phyloP scores from a whole-genome alignment of 1,139 yeast species.

The Blastobotrys petasosporus region DNA sequence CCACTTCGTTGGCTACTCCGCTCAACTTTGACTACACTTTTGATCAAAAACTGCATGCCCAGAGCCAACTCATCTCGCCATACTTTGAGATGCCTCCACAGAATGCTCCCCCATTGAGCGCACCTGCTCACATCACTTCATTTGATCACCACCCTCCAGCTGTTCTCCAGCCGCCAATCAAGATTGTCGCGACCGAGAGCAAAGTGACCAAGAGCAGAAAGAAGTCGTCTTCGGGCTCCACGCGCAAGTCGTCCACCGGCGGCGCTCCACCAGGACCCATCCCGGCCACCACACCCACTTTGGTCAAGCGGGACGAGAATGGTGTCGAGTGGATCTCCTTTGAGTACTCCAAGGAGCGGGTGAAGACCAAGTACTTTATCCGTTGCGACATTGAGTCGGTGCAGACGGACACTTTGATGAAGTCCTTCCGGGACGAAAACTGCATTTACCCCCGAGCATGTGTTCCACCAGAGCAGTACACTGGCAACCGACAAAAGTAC shows the following conservation, averaged over 20 bases:
- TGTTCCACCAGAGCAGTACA: conserved; percentile 37
- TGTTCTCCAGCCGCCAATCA: conserved; percentile 9
- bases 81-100: conserved; percentile 6
- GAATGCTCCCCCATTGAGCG: conserved; percentile 5
- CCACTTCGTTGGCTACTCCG: conserved; percentile 7
- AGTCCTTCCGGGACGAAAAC: conserved; percentile 36
- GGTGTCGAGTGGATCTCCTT: conserved; percentile 37
- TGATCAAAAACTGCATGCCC: conserved; percentile 4
- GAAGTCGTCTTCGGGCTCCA: conserved; percentile 8
- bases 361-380: conserved; percentile 29
- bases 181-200: background rate
- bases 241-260: conserved; percentile 7
- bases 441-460: conserved; percentile 44
- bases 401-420: conserved; percentile 25
- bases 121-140: conserved; percentile 1
- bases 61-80: conserved; percentile 1
- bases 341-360: conserved; percentile 32
- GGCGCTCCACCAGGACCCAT: conserved; percentile 23
- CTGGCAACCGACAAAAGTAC: conserved; percentile 41
- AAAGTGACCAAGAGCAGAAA: conserved; percentile 1
- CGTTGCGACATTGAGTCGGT: conserved; percentile 35
- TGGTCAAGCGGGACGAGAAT: conserved; percentile 27
- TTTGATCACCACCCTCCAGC: background rate
- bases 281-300: conserved; percentile 25
- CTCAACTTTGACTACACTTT: conserved; percentile 9